Percentiles rank a stretch among this genome's conserved stretches.
Conservation (phyloP, 768 basidiomycete species). For the Macrolepiota dolichaula region DNA sequence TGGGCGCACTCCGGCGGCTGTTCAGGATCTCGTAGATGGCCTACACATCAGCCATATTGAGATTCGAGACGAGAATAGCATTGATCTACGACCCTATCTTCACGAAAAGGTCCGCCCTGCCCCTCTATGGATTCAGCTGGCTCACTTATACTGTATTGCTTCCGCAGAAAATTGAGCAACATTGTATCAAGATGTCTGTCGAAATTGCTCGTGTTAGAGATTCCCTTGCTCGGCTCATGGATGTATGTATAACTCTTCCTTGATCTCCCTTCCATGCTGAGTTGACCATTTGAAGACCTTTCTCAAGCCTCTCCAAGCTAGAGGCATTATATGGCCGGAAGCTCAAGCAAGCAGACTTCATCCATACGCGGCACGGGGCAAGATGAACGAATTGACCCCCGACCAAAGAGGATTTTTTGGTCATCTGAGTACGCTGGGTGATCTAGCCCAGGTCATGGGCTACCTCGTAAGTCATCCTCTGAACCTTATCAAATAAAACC, state of each 20-base stretch:
- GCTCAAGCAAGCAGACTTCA: conserved; percentile 41
- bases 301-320: conserved; percentile 15
- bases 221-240: conserved; percentile 69
- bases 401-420: conserved; percentile 48
- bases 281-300: conserved; percentile 19
- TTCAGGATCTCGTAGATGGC: conserved; percentile 88
- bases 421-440: conserved; percentile 47
- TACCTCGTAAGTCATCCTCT: conserved; percentile 62
- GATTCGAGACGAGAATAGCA: conserved; percentile 85
- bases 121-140: neutral
- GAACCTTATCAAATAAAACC: neutral
- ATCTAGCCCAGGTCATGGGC: conserved; percentile 78
- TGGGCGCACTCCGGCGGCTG: conserved; percentile 78
- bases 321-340: conserved; percentile 27
- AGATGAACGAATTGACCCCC: conserved; percentile 32
- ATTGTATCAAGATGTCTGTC: conserved; percentile 71
- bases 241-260: conserved; percentile 39
- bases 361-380: conserved; percentile 38
- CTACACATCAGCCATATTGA: conserved; percentile 95
- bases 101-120: conserved; percentile 69
- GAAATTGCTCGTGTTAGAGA: conserved; percentile 65
- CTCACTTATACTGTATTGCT: conserved; percentile 6
- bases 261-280: neutral
- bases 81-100: conserved; percentile 84
- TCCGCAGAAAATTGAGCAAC: conserved; percentile 66